Base-by-base conservation (phyloP, 2,329 filamentous ascomycete genomes). In the Epichloe gansuensis region DNA sequence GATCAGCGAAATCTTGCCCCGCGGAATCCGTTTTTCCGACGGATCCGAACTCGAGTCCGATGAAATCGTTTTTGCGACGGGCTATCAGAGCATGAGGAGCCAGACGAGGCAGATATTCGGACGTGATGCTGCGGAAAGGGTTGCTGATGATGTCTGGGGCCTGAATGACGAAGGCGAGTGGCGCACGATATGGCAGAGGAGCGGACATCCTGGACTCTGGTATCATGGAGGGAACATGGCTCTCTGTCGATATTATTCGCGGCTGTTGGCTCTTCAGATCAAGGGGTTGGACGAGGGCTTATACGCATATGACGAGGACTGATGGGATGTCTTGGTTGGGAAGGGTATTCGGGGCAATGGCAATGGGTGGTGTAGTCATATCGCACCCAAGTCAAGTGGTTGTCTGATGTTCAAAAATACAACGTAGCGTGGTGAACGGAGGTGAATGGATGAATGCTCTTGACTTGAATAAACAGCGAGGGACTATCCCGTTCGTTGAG, bases 21-120 rank as follows among this genome's bases (percentile, higher is more conserved):
- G 68, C 0, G 74, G 72, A 1, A 56, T 77, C 0, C 62, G 68
- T 1, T 72, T 83, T 3, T 70, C 70, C 0, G 81, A 85, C 54
- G 81, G 81, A 0, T 65, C 67, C 0, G 72, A 74, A 57, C 62
- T 85, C 0, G 72, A 78, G 17, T 80, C 81, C 0, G 82, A 86
- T 56, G 74, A 84, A 56, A 75, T 86, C 8, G 73, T 86, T 0
- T 72, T 83, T 43, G 81, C 81, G 0, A 84, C 81, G 0, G 81
- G 80, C 0, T 86, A 84, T 58, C 75, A 82, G 55, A 86, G 85
- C 61, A 88, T 88, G 83, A 72, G 74, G 11, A 81, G 78, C 0
- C 77, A 78, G 21, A 78, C 82, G 2, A 68, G 78, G n/a, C 70
- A 72, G 35, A 76, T 85, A 21, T 73, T 88, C 51, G 85, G 83